phyloP scores from a whole-genome alignment of 495 filamentous ascomycete genomes.

The Thermothielavioides terrestris region DNA sequence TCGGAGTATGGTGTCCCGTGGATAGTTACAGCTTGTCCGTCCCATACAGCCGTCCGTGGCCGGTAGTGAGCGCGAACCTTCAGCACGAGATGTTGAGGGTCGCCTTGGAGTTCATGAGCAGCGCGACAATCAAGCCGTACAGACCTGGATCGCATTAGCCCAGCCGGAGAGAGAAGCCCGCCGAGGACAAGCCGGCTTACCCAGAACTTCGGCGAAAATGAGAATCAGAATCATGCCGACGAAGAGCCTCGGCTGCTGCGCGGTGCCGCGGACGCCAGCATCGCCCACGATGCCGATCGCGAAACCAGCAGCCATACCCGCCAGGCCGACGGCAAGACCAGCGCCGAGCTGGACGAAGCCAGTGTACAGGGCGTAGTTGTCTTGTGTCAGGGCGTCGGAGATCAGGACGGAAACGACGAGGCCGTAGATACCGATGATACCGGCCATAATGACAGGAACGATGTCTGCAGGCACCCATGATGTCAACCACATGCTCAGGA shows the following conservation, averaged over 20 bases:
- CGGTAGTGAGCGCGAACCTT: background rate
- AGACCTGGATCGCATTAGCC: constrained; percentile 52
- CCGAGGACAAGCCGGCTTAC: constrained; percentile 40
- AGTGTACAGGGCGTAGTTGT: constrained; percentile 71
- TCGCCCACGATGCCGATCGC: constrained; percentile 99
- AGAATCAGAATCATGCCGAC: constrained; percentile 99
- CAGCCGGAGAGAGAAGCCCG: background rate
- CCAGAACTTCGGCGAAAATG: constrained; percentile 99
- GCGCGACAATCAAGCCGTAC: constrained; percentile 95
- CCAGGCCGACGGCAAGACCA: constrained; percentile 90
- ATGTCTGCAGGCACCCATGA: constrained; percentile 56
- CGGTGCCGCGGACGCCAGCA: constrained; percentile 95
- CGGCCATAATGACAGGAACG: constrained; percentile 99
- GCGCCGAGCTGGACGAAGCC: constrained; percentile 97
- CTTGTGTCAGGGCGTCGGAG: constrained; percentile 79
- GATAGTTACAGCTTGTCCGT: constrained; percentile 21
- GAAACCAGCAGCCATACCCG: constrained; percentile 96
- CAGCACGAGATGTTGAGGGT: constrained; percentile 42
- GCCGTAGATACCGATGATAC: constrained; percentile 99
- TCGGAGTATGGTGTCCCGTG: constrained; percentile 4
- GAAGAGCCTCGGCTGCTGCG: constrained; percentile 94
- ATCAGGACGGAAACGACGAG: constrained; percentile 97
- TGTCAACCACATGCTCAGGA: constrained; percentile 8
- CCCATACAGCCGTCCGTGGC: constrained; percentile 7
- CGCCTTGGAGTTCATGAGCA: constrained; percentile 95